Conservation (phyloP, 306 rosid species). For the Glycine soja region DNA sequence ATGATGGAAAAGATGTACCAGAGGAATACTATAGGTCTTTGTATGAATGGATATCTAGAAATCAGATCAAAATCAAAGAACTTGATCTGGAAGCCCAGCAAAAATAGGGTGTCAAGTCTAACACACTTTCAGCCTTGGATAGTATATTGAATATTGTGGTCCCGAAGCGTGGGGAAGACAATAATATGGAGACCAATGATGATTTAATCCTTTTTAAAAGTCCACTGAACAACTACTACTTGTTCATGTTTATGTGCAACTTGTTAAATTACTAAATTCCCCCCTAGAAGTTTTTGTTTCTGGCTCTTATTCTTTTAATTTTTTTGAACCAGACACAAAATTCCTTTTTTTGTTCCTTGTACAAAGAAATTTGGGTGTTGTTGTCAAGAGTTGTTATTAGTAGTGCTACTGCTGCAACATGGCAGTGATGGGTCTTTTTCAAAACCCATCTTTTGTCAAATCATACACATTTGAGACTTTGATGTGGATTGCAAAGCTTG, state of each 20-base stretch:
- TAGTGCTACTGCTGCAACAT: not conserved
- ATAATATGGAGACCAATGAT: constrained; percentile 87
- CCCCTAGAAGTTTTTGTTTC: not conserved
- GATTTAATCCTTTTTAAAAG: constrained; percentile 93
- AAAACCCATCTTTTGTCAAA: no score
- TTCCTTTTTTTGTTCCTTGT: not conserved
- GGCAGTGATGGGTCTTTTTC: constrained; percentile 55
- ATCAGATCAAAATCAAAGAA: constrained; percentile 97
- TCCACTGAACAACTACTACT: no score
- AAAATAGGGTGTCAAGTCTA: constrained; percentile 80
- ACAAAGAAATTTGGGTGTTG: not conserved
- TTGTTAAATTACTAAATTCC: constrained; percentile 13
- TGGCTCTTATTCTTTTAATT: constrained; percentile 26
- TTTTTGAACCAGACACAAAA: not conserved
- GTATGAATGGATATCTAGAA: constrained; percentile 91
- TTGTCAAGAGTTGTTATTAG: constrained; percentile 22
- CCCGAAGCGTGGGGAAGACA: constrained; percentile 87
- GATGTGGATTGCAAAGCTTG: constrained; percentile 59
- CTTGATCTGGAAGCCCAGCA: constrained; percentile 87
- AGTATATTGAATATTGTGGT: constrained; percentile 93
- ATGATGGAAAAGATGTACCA: constrained; percentile 97
- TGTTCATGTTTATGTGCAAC: not conserved
- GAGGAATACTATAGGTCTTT: constrained; percentile 89
- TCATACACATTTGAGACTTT: constrained; percentile 59
- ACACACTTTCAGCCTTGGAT: constrained; percentile 89